These are phyloP conservation scores for Rosa multiflora DNA, from an alignment of 306 rosid species.

Conservation along the genomic window DNA sequence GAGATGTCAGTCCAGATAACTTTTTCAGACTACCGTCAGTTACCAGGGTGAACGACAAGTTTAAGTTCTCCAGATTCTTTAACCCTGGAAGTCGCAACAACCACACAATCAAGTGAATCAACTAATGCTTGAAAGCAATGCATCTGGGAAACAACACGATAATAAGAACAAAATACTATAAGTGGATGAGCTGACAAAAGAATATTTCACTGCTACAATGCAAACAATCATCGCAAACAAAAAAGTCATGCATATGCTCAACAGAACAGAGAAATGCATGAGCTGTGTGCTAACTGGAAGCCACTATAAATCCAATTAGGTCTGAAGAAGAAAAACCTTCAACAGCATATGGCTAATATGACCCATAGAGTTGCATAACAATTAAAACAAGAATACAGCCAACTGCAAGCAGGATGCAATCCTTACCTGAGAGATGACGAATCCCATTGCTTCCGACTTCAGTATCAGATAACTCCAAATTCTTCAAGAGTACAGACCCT, in stretches of 20 bases:
- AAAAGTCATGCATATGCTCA: neutral
- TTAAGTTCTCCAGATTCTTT: conserved; percentile 59
- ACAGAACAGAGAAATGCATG: neutral
- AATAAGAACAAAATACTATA: neutral
- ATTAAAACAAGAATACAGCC: neutral
- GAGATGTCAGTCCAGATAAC: conserved; percentile 61
- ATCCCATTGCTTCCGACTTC: conserved; percentile 66
- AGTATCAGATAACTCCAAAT: conserved; percentile 73
- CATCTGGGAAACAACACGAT: neutral
- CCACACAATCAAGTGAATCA: neutral
- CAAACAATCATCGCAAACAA: neutral
- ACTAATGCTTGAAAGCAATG: neutral
- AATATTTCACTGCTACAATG: neutral
- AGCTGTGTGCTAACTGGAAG: neutral
- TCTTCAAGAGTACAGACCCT: conserved; percentile 57
- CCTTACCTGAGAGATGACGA: conserved; percentile 59
- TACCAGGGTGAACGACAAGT: conserved; percentile 68
- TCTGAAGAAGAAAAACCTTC: neutral
- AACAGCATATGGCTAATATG: neutral
- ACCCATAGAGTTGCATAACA: neutral
- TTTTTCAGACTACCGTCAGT: conserved; percentile 53
- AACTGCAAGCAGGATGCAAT: neutral
- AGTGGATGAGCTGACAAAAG: neutral
- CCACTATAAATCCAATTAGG: neutral
- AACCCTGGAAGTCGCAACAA: conserved; percentile 42